Evolutionary conservation across 2,329 filamentous ascomycete genomes (phyloP).

Genomic region (Plenodomus tracheiphilus): DNA sequence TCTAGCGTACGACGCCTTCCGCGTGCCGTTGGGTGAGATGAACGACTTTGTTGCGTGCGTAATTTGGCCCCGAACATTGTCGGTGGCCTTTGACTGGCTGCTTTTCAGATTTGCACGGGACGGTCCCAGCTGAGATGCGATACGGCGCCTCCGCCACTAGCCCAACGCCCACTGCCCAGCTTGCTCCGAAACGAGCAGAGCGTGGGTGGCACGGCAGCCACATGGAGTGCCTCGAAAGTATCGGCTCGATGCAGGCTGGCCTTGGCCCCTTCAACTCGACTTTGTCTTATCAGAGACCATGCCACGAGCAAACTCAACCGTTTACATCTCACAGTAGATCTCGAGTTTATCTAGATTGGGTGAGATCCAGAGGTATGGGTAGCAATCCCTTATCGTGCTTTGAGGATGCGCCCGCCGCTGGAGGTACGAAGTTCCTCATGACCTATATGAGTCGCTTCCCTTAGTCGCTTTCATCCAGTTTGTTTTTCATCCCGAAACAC

Average conservation of each 20-base stretch:
- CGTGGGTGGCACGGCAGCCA: background rate
- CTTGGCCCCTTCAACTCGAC: constrained; percentile 8
- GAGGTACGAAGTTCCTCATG: too few relatives aligned
- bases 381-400: too few relatives aligned
- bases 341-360: constrained; percentile 2
- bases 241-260: constrained; percentile 7
- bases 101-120: background rate
- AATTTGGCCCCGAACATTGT: background rate
- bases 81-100: background rate
- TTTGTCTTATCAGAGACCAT: constrained; percentile 13
- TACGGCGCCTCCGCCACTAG: background rate
- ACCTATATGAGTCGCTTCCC: too few relatives aligned
- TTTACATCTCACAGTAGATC: background rate
- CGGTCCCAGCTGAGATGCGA: background rate
- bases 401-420: too few relatives aligned
- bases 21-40: background rate
- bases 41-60: too few relatives aligned
- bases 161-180: background rate
- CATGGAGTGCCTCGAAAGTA: background rate
- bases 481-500: too few relatives aligned
- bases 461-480: too few relatives aligned
- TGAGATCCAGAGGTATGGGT: background rate
- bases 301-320: constrained; percentile 3
- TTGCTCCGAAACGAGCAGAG: background rate
- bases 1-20: background rate